Base-by-base conservation (phyloP, 441 rosid species). In the Brassica balearica region DNA sequence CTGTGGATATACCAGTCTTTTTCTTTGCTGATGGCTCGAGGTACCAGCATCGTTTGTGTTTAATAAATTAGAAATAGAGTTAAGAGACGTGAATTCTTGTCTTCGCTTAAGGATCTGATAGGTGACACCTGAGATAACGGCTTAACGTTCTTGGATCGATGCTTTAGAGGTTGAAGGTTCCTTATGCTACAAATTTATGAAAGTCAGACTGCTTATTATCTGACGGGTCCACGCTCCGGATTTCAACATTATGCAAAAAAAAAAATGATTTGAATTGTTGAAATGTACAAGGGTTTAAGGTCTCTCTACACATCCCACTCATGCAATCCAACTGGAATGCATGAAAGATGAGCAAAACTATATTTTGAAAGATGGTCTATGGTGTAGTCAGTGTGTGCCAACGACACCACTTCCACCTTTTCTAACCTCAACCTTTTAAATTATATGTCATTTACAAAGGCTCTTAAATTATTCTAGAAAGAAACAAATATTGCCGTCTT, bases 251-350 rank as follows among this genome's bases (percentile, higher is more conserved):
- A 32, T 20, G 65, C 8, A 41, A 41, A 10, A 10, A 43, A 3
- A 43, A 5, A 62, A 14, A 19, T 0, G 0, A 22, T n/a, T 2
- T 32, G 51, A 79, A 74, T 71, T 53, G 75, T 53, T 73, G 67
- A 53, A 68, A 63, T 69, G 75, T 62, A 69, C 55, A 79, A 69
- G 75, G 56, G 74, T 34, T 72, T 69, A 58, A 29, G 65, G 43
- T 58, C 32, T 48, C 55, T 68, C 61, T 43, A 51, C 12, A 61
- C 32, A 72, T 1, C 55, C 53, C 8, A 59, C 77, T 67, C 19
- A 73, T 79, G 75, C 67, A 74, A 64, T 79, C 82, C 78, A 55
- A 69, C 68, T 79, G 79, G 82, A 79, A 69, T 64, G 48, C 68
- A 74, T 74, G 63, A 53, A 74, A 41, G 17, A 69, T 69, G 70